These are phyloP conservation scores for Lasiosphaeria miniovina DNA, from an alignment of 495 filamentous ascomycete genomes.

Conservation along the genomic window DNA sequence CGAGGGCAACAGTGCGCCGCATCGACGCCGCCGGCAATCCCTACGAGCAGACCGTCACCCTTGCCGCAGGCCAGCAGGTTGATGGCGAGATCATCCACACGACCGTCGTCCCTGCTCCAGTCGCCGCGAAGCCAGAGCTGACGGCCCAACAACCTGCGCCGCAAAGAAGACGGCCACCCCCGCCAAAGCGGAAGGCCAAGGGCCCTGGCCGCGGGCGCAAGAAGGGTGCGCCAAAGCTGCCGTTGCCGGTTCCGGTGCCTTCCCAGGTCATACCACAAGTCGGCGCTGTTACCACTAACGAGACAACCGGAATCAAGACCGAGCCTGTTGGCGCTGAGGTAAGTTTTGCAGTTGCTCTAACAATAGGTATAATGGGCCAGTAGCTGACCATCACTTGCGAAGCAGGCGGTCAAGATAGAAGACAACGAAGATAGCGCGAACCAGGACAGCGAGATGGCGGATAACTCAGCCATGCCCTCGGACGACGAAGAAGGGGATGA, in stretches of 20 bases:
- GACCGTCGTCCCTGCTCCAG: conserved; percentile 41
- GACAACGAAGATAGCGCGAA: conserved; percentile 41
- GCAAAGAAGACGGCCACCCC: conserved; percentile 61
- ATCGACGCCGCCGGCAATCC: conserved; percentile 74
- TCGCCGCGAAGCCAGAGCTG: conserved; percentile 23
- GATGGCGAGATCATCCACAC: conserved; percentile 75
- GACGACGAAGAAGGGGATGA: conserved; percentile 49
- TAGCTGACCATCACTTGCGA: background rate
- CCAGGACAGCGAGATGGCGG: conserved; percentile 49
- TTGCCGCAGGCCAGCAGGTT: conserved; percentile 74
- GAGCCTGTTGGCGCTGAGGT: conserved; percentile 34
- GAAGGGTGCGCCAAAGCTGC: conserved; percentile 54
- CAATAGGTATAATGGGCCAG: conserved; percentile 8
- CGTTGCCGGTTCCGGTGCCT: conserved; percentile 17
- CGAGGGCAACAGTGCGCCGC: conserved; percentile 73
- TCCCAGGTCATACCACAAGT: conserved; percentile 12
- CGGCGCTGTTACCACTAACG: conserved; percentile 11
- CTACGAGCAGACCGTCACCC: conserved; percentile 74
- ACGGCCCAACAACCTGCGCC: conserved; percentile 31
- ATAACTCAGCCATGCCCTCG: conserved; percentile 54
- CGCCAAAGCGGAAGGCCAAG: conserved; percentile 72
- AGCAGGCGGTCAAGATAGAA: conserved; percentile 36
- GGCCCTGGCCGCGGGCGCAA: conserved; percentile 64
- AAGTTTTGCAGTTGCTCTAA: conserved; percentile 12
- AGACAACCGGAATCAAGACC: conserved; percentile 18